Evolutionary conservation across 352 stramenopile genomes (phyloP).

Genomic region (Peronospora belbahrii): DNA sequence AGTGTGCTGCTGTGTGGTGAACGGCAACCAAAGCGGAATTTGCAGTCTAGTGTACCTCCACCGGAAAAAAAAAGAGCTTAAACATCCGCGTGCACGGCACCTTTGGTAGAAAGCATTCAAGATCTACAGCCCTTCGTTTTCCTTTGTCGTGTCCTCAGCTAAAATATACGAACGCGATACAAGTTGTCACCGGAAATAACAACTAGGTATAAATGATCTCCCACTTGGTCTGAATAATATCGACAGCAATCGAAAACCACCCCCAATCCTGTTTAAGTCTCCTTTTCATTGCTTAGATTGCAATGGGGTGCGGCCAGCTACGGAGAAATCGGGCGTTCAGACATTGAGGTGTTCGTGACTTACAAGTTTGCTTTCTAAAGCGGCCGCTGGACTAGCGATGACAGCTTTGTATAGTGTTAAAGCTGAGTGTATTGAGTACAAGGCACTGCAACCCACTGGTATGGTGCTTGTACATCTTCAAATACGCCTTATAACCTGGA

Average conservation of each 20-base stretch:
- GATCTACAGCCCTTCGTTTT: slow-evolving; percentile 33
- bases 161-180: slow-evolving; percentile 6
- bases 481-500: slow-evolving; percentile 37
- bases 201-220: slow-evolving; percentile 41
- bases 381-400: background rate
- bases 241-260: slow-evolving; percentile 51
- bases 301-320: slow-evolving; percentile 23
- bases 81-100: slow-evolving; percentile 20
- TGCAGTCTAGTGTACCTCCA: slow-evolving; percentile 41
- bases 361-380: slow-evolving; percentile 34
- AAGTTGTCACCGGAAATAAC: slow-evolving; percentile 11
- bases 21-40: too few relatives aligned
- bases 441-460: slow-evolving; percentile 38
- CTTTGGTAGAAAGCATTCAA: slow-evolving; percentile 38
- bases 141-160: slow-evolving; percentile 43
- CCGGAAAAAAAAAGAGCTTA: too few relatives aligned
- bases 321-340: slow-evolving; percentile 28
- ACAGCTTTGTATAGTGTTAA: slow-evolving; percentile 2
- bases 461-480: slow-evolving; percentile 45
- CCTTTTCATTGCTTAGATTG: slow-evolving; percentile 7
- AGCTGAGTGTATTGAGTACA: slow-evolving; percentile 24
- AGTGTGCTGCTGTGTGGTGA: slow-evolving; percentile 76
- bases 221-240: slow-evolving; percentile 79
- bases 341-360: slow-evolving; percentile 51
- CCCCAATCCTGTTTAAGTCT: slow-evolving; percentile 16